Base-by-base conservation (phyloP, 2,329 filamentous ascomycete species). In the Ceratocystis ficicola region DNA sequence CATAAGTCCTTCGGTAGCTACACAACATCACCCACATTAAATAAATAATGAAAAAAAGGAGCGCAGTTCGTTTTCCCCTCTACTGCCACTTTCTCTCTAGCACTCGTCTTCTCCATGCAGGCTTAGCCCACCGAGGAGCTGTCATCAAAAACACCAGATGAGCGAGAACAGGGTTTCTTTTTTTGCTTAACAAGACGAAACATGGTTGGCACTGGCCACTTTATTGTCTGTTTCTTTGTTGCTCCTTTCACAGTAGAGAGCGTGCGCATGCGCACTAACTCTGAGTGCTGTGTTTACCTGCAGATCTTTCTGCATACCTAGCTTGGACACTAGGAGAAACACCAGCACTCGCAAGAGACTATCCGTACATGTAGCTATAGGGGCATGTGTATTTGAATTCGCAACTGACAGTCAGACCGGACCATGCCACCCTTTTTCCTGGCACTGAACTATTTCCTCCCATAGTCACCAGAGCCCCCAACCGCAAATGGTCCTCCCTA, bases 191-290 rank as follows among this genome's bases (percentile, higher is more conserved):
- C 30, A 20, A 17, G n/a, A n/a, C 22, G 10, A n/a, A 20, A 36
- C 55, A 59, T 59, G 55, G 55, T 59, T 32, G 55, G 55, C 55
- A 36, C 28, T 59, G 55, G 55, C 55, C 55, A 59, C 55, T 25
- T 41, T 20, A 32, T 59, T 59, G 55, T 36, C 32, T 59, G 28
- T n/a, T 59, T 36, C 17, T 36, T 59, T 59, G 55, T 59, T 59
- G 17, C n/a, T 59, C 55, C 25, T 59, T 59, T 28, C 15, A 59
- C 55, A 59, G n/a, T 30, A n/a, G 28, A n/a, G 12, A n/a, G 55
- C 55, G 28, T 59, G 48, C 55, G 17, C 32, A 28, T 12, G 5
- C 55, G 15, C 28, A 10, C 28, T n/a, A 41, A 41, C 36, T 57
- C 7, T 50, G 48, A 22, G 48, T 50, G 12, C 22, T 50, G 20